A percentile compares a stretch with the other conserved stretches of the same genome.
These are phyloP conservation scores for Tylopilus balloui DNA, from an alignment of 768 basidiomycete genomes.

Conservation along the genomic window DNA sequence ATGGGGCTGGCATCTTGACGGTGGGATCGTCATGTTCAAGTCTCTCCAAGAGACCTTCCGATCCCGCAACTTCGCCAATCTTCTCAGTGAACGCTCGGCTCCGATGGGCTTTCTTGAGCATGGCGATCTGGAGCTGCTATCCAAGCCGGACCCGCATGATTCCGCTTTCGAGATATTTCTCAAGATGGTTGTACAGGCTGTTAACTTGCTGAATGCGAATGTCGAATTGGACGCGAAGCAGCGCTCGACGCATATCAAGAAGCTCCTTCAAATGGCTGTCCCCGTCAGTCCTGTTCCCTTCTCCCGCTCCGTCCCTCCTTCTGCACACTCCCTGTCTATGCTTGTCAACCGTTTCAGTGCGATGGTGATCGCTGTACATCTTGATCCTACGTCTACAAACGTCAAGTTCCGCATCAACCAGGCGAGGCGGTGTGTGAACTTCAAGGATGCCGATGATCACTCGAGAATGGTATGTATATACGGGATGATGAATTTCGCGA, in stretches of 20 bases:
- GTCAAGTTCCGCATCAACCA: conserved; percentile 54
- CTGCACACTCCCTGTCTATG: conserved; percentile 58
- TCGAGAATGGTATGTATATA: conserved; percentile 71
- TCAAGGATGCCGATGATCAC: conserved; percentile 56
- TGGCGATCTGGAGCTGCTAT: conserved; percentile 50
- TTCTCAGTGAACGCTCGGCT: conserved; percentile 55
- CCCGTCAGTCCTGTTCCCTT: conserved; percentile 71
- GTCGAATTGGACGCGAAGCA: conserved; percentile 32
- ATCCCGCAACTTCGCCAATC: conserved; percentile 69
- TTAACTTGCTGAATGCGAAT: conserved; percentile 29
- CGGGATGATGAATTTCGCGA: conserved; percentile 66
- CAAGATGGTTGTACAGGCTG: conserved; percentile 71
- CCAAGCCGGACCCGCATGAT: conserved; percentile 49
- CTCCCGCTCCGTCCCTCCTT: conserved; percentile 48
- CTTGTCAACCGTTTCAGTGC: conserved; percentile 80
- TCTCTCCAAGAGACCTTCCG: conserved; percentile 70
- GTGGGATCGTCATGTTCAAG: conserved; percentile 54
- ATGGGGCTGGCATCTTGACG: conserved; percentile 75
- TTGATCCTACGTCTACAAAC: conserved; percentile 51
- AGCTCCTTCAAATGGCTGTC: conserved; percentile 65
- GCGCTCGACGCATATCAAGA: conserved; percentile 48
- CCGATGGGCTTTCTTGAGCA: conserved; percentile 69
- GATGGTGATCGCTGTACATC: conserved; percentile 62
- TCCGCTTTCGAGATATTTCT: conserved; percentile 77
- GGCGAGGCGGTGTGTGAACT: conserved; percentile 63